These are phyloP conservation scores for Tilletia caries DNA, from an alignment of 1,284 basidiomycete genomes.

Conservation along the genomic window DNA sequence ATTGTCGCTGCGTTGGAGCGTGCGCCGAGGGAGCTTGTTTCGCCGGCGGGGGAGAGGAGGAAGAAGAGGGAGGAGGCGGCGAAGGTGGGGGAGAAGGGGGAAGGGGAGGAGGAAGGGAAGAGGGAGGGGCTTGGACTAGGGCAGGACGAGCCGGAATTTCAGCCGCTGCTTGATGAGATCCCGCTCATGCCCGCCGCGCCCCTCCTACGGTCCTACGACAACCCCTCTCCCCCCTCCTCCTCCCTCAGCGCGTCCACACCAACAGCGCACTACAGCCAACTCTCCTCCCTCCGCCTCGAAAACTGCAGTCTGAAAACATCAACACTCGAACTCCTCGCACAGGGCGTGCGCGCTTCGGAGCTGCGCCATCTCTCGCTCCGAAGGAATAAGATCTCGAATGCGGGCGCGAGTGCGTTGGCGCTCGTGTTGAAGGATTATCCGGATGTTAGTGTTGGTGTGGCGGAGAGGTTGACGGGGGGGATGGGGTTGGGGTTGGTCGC, in stretches of 20 bases:
- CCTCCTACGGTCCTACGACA: conserved; percentile 28
- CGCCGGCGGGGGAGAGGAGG: conserved; percentile 8
- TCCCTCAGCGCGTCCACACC: conserved; percentile 15
- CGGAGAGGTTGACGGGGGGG: too few species aligned
- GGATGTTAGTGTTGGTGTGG: conserved; percentile 16
- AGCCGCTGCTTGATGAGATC: conserved; percentile 27
- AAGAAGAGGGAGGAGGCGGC: conserved; percentile 17
- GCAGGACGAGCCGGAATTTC: conserved; percentile 33
- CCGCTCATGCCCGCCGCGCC: conserved; percentile 45
- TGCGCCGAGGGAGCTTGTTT: background rate
- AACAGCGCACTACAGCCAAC: conserved; percentile 29
- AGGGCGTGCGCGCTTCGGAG: conserved; percentile 42
- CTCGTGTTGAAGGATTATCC: conserved; percentile 44
- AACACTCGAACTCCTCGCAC: conserved; percentile 39
- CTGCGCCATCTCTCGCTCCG: conserved; percentile 48
- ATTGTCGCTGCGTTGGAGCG: conserved; percentile 64
- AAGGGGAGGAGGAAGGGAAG: conserved; percentile 13
- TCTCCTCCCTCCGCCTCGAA: conserved; percentile 43
- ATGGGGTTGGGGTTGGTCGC: background rate
- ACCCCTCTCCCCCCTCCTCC: background rate
- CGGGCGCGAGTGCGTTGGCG: conserved; percentile 31
- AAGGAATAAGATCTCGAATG: conserved; percentile 37
- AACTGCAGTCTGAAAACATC: conserved; percentile 41
- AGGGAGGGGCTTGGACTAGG: conserved; percentile 17
- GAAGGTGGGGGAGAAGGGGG: background rate